Evolutionary conservation across 78 protist genomes (phyloP).

Genomic region (Pelomyxa schiedti): DNA sequence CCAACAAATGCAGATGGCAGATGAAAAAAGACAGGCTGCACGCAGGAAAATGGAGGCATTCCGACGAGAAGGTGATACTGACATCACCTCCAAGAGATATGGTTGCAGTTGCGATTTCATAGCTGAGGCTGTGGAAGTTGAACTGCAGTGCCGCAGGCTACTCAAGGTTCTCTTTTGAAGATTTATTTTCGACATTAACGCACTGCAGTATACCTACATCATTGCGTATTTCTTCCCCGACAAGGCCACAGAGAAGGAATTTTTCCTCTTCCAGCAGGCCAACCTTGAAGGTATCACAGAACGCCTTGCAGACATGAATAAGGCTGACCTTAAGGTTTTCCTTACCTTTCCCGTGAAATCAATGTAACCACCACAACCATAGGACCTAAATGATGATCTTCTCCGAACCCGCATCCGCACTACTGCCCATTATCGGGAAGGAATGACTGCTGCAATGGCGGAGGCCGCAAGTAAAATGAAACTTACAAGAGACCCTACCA

Average conservation of each 20-base stretch:
- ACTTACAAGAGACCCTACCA: too few relatives aligned
- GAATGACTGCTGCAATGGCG: background rate
- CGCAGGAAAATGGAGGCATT: background rate
- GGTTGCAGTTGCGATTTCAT: conserved; percentile 33
- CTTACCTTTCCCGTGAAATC: too few relatives aligned
- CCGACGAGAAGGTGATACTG: background rate
- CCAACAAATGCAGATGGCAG: background rate
- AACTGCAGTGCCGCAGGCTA: conserved; percentile 30
- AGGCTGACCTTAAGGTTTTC: background rate
- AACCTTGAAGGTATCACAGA: conserved; percentile 53
- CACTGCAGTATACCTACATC: conserved; percentile 40
- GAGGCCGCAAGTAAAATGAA: background rate
- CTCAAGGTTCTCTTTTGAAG: too few relatives aligned
- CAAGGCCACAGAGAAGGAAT: conserved; percentile 22
- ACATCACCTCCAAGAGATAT: background rate
- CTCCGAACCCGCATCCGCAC: background rate
- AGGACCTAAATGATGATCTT: background rate
- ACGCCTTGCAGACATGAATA: conserved; percentile 15
- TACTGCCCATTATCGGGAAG: background rate
- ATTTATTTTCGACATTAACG: too few relatives aligned
- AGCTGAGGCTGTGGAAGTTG: conserved; percentile 24
- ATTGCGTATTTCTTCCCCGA: conserved; percentile 37
- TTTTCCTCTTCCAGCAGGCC: conserved; percentile 52
- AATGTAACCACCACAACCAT: too few relatives aligned
- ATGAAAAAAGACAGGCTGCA: background rate